Evolutionary conservation across 192 early-diverging fungal genomes (phyloP).

Genomic region (Umbelopsis ramanniana): DNA sequence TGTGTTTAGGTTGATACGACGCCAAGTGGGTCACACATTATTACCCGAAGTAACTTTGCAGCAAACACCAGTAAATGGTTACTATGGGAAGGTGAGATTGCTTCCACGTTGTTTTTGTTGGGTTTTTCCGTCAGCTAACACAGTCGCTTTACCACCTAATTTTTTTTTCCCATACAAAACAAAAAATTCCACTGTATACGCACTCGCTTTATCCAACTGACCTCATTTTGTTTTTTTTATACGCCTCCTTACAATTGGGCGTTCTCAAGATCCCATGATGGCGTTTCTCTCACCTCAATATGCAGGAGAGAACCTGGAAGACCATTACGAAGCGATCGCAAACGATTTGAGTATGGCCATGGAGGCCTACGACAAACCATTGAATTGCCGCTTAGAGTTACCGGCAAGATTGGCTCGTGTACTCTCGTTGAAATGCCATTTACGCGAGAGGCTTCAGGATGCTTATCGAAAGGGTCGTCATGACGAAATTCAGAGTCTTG

Average conservation of each 20-base stretch:
- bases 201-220: background rate
- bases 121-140: background rate
- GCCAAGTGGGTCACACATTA: conserved; percentile 46
- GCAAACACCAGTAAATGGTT: conserved; percentile 84
- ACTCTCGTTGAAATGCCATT: conserved; percentile 69
- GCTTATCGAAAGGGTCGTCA: conserved; percentile 64
- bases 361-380: conserved; percentile 52
- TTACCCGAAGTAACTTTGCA: conserved; percentile 60
- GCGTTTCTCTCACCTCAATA: conserved; percentile 83
- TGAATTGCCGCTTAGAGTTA: conserved; percentile 71
- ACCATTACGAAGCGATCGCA: conserved; percentile 63
- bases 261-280: conserved; percentile 64
- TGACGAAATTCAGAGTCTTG: conserved; percentile 57
- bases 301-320: conserved; percentile 64
- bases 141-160: too few species aligned
- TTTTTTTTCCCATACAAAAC: too few species aligned
- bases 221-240: background rate
- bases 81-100: conserved; percentile 76
- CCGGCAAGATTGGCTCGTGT: conserved; percentile 70
- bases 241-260: background rate
- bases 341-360: conserved; percentile 57
- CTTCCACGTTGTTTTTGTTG: conserved; percentile 37
- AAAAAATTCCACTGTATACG: background rate
- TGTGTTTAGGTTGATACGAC: conserved; percentile 57
- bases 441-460: conserved; percentile 63